These are phyloP conservation scores for Cynanchum wilfordii DNA, from an alignment of 257 asterid genomes.

Conservation along the genomic window DNA sequence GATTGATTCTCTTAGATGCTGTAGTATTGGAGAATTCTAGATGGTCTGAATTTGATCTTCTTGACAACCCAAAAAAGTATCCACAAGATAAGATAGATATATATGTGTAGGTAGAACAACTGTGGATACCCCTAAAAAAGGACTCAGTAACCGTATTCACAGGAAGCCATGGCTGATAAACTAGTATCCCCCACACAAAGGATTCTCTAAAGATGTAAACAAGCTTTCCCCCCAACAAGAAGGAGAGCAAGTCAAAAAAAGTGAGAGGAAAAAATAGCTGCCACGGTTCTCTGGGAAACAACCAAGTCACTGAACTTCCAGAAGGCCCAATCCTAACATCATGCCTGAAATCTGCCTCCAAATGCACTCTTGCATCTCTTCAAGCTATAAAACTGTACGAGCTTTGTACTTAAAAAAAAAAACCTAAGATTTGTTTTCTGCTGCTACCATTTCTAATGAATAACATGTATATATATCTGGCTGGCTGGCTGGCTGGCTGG, in stretches of 20 bases:
- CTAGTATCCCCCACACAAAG: conserved; percentile 26
- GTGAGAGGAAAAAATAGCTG: conserved; percentile 19
- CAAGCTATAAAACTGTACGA: conserved; percentile 1
- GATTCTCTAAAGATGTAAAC: conserved; percentile 31
- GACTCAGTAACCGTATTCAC: conserved; percentile 31
- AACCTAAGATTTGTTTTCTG: not conserved
- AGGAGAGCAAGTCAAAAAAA: conserved; percentile 52
- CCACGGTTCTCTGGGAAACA: conserved; percentile 51
- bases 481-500: not conserved
- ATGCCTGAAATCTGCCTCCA: conserved; percentile 13
- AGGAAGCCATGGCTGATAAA: conserved; percentile 37
- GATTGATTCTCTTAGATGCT: not conserved
- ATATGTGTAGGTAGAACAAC: not conserved
- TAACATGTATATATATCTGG: not conserved
- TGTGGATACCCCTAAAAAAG: not conserved
- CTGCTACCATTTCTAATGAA: not conserved
- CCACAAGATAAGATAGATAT: not conserved
- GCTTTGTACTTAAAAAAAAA: not conserved
- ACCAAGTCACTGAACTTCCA: conserved; percentile 36
- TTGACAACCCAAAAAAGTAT: conserved; percentile 1
- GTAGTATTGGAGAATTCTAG: not conserved
- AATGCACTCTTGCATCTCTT: not conserved
- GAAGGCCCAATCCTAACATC: not conserved
- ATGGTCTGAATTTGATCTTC: not conserved
- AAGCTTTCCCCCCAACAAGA: conserved; percentile 32